Evolutionary conservation across 1,284 basidiomycete genomes (phyloP), one percentile per base, ranked within the genome.

Genomic region (Heterobasidion occidentale): DNA sequence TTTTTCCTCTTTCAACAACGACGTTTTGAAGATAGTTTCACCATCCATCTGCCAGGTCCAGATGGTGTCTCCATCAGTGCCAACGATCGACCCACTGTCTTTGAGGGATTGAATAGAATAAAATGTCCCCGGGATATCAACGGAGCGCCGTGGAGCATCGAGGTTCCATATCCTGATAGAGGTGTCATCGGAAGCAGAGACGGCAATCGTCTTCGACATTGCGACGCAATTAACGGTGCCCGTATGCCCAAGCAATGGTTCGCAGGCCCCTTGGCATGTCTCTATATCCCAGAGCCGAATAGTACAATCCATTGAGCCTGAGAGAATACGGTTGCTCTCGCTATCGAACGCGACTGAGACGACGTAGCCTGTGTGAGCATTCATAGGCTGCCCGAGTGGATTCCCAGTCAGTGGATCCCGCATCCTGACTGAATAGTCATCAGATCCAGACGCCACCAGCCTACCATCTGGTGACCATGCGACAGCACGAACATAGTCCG

Each of bases 401-500:
- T 61, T 56, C 35, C 63, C 62, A 8, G 55, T 61, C 53, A 56
- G 34, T 11, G 55, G 56, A 15, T 58, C 46, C 66, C 62, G 65
- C 42, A 67, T 27, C 14, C 58, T 50, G 54, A 65, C 53, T 7
- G 46, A 51, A 27, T 52, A 34, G 49, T 66, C 63, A 2, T 58
- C 56, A 11, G 64, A 62, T 7, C 60, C 64, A 1, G 64, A 65
- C 1, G 57, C 62, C 19, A 68, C 52, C 4, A 49, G 55, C 34
- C 20, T 49, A 46, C 61, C 59, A 52, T 66, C 62, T 11, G 65
- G 64, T 0, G 66, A 64, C 56, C 65, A 67, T 0, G 62, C 61
- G 19, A 61, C 59, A 27, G 58, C 46, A 52, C 54, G 59, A 36
- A 66, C 55, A 35, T 53, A 57, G 35, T 57, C 53, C 2, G 20